Base-by-base conservation (phyloP, 768 basidiomycete genomes). In the Pleurotus eryngii region DNA sequence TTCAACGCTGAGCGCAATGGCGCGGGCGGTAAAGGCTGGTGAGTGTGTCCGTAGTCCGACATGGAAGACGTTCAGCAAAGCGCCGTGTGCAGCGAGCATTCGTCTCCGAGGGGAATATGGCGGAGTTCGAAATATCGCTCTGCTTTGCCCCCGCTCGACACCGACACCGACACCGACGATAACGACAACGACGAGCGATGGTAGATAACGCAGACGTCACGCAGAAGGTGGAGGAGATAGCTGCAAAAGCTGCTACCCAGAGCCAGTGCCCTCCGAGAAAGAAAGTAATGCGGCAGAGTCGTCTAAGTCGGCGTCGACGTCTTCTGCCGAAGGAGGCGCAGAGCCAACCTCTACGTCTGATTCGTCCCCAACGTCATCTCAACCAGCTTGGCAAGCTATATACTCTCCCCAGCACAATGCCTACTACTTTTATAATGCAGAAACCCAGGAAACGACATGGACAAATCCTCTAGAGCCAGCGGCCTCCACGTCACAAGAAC, bases 401-500 rank as follows among this genome's bases (percentile, higher is more conserved):
- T 93, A 79, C 72, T 85, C 90, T 1, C 82, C 89, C 1, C 77
- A 85, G 59, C 83, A 90, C 74, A 88, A 82, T 69, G 79, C 89
- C 8, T 94, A 94, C 72, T 94, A 94, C 70, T 94, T 92, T 75
- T 89, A 79, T 78, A 94, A 92, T 70, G 57, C 83, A 8, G 69
- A 73, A 59, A 92, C 91, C 0, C 77, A 86, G 54, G 84, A 92
- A 73, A 93, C 91, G 15, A 93, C 91, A 2, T 93, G 92, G 92
- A 73, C 75, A 26, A 93, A 93, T 65, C 91, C 91, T 8, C 75
- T 94, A 40, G 74, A 81, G 45, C 71, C 71, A 15, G 58, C 69
- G 17, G 67, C 61, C 49, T 62, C 60, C 24, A 62, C 67, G 30
- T 57, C 68, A 22, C 39, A 38, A 18, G 58, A 66, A 38, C 57